Conservation (phyloP, 2,329 filamentous ascomycete genomes). For the Diaporthe longicolla region DNA sequence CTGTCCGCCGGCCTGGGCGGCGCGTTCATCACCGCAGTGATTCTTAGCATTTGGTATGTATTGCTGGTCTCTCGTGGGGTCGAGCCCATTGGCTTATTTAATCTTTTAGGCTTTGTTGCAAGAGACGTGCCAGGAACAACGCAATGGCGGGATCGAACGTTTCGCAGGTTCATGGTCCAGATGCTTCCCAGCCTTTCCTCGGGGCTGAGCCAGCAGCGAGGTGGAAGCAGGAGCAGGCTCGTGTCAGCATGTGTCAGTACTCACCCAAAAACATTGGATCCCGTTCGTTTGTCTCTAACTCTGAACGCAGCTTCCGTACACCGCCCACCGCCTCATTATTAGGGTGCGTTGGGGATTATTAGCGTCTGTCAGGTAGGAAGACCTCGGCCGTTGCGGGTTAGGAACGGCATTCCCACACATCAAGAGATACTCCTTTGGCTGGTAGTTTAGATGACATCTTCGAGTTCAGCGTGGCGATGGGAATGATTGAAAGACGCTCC, state of each 20-base stretch:
- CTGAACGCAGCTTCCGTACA: neutral
- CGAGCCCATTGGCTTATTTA: neutral
- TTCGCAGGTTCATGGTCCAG: neutral
- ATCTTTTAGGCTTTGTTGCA: conserved; percentile 2
- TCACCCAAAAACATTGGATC: no score
- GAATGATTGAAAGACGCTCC: neutral
- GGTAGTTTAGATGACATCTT: no score
- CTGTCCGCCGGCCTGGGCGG: conserved; percentile 39
- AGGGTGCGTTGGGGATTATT: neutral
- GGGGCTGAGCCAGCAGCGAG: neutral
- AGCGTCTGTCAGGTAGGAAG: no score
- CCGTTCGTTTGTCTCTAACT: neutral
- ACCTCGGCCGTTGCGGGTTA: no score
- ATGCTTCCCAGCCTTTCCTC: conserved; percentile 28
- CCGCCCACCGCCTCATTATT: neutral
- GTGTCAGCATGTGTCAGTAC: conserved; percentile 16
- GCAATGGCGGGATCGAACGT: neutral
- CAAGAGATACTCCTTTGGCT: no score
- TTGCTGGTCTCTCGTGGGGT: no score
- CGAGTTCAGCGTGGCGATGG: no score
- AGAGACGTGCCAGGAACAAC: conserved; percentile 2
- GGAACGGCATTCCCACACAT: no score
- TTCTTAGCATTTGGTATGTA: conserved; percentile 26
- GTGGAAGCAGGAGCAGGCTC: conserved; percentile 20
- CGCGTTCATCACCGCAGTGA: conserved; percentile 11